A percentile compares a stretch with the other conserved stretches of the same genome.
These are phyloP conservation scores for Casuarina equisetifolia DNA, from an alignment of 306 rosid species.

Conservation along the genomic window DNA sequence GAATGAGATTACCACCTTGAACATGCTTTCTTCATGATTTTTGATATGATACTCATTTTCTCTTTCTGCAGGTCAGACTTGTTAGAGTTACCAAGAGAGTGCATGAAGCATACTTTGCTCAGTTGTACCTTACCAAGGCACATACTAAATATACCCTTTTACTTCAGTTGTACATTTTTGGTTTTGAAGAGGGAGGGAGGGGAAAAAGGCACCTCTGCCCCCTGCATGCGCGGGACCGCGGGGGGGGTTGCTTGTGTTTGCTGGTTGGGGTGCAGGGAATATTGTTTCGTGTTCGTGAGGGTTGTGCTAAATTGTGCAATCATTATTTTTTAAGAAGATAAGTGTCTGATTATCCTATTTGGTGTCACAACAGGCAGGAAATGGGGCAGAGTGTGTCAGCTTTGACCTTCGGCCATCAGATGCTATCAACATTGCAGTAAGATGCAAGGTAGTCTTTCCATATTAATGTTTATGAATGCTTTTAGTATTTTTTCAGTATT, in stretches of 20 bases:
- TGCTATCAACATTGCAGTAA: constrained; percentile 94
- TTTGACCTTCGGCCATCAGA: constrained; percentile 98
- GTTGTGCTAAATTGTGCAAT: neutral
- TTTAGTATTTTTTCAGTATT: neutral
- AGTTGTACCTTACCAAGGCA: constrained; percentile 87
- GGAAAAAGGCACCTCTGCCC: too few relatives aligned
- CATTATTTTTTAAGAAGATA: neutral
- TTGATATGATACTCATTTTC: constrained; percentile 24
- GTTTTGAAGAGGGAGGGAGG: neutral
- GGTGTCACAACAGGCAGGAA: constrained; percentile 57
- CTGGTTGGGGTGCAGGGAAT: too few relatives aligned
- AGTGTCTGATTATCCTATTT: neutral
- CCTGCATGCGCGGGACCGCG: too few relatives aligned
- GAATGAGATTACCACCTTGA: constrained; percentile 14
- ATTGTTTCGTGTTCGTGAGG: too few relatives aligned
- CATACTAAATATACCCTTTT: constrained; percentile 18
- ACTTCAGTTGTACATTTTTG: constrained; percentile 9
- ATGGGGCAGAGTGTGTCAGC: constrained; percentile 65
- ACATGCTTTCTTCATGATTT: constrained; percentile 6
- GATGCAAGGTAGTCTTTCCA: constrained; percentile 75
- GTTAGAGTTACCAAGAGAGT: constrained; percentile 92
- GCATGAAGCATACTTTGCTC: constrained; percentile 98
- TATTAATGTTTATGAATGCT: neutral
- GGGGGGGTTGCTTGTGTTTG: too few relatives aligned
- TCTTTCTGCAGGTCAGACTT: constrained; percentile 64